These are phyloP conservation scores for Balansia obtecta DNA, from an alignment of 2,329 filamentous ascomycete genomes.

Conservation along the genomic window DNA sequence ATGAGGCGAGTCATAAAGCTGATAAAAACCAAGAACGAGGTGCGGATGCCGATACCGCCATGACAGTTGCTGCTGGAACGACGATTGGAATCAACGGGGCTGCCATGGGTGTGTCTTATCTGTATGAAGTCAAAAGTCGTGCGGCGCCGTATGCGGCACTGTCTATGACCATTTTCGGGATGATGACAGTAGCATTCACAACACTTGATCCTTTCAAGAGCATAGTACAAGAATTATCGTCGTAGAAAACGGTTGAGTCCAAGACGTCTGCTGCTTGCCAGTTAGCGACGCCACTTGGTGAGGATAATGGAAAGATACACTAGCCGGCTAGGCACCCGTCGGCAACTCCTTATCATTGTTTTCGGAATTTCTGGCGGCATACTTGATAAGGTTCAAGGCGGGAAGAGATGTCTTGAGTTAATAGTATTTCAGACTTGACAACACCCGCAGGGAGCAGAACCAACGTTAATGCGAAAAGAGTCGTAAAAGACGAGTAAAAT, in stretches of 20 bases:
- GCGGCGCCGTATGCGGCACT: slow-evolving; percentile 44
- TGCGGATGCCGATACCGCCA: slow-evolving; percentile 15
- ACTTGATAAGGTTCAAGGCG: background rate
- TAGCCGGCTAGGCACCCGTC: background rate
- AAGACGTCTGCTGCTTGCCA: background rate
- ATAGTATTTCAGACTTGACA: no score
- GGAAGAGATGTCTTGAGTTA: no score
- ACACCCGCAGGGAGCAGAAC: background rate
- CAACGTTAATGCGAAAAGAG: background rate
- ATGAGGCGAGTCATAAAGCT: background rate
- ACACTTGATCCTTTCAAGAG: slow-evolving; percentile 32
- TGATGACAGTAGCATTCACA: slow-evolving; percentile 42
- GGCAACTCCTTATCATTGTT: no score
- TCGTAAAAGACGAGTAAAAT: no score
- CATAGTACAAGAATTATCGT: slow-evolving; percentile 23
- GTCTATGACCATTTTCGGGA: slow-evolving; percentile 44
- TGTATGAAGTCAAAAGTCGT: slow-evolving; percentile 39
- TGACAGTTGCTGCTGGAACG: slow-evolving; percentile 36
- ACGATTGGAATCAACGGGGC: slow-evolving; percentile 46
- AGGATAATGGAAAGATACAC: no score
- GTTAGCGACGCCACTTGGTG: background rate
- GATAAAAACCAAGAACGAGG: background rate
- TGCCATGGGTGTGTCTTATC: slow-evolving; percentile 45
- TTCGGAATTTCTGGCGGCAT: background rate
- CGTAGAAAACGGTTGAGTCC: background rate